A percentile compares a stretch with the other conserved stretches of the same genome.
phyloP scores from a whole-genome alignment of 164 flowering plant species.

The Macadamia integrifolia region DNA sequence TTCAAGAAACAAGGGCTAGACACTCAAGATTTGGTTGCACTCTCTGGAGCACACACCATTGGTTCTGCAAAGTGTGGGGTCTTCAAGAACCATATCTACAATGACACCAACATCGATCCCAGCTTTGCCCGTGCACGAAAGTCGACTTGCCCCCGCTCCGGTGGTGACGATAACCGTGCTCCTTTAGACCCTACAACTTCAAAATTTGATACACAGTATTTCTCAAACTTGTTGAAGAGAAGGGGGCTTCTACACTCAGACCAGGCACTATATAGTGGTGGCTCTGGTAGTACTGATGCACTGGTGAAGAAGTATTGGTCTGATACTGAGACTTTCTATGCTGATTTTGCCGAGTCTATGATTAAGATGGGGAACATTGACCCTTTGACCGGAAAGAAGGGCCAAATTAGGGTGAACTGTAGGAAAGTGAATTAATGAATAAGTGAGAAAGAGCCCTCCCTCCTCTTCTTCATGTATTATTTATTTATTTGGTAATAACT shows the following conservation, averaged over 20 bases:
- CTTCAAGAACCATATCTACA: slow-evolving; percentile 14
- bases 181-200: slow-evolving; percentile 14
- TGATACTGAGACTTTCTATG: neutral
- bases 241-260: slow-evolving; percentile 21
- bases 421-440: slow-evolving; percentile 6
- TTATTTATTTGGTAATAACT: neutral
- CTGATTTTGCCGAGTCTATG: slow-evolving; percentile 15
- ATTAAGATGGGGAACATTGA: slow-evolving; percentile 20
- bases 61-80: slow-evolving; percentile 10
- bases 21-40: slow-evolving; percentile 23
- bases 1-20: slow-evolving; percentile 19
- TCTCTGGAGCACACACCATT: slow-evolving; percentile 24
- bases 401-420: slow-evolving; percentile 19
- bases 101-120: slow-evolving; percentile 12
- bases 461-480: too few species aligned
- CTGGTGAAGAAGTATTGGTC: slow-evolving; percentile 9
- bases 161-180: slow-evolving; percentile 12
- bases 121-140: slow-evolving; percentile 6
- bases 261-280: slow-evolving; percentile 17
- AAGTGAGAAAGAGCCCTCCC: neutral
- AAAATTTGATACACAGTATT: slow-evolving; percentile 11
- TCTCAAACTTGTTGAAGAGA: slow-evolving; percentile 3
- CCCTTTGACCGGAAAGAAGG: slow-evolving; percentile 9
- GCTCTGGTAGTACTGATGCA: neutral
- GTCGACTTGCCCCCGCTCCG: slow-evolving; percentile 7